Conservation (phyloP, 1,284 basidiomycete genomes). For the Sanghuangporus baumii region DNA sequence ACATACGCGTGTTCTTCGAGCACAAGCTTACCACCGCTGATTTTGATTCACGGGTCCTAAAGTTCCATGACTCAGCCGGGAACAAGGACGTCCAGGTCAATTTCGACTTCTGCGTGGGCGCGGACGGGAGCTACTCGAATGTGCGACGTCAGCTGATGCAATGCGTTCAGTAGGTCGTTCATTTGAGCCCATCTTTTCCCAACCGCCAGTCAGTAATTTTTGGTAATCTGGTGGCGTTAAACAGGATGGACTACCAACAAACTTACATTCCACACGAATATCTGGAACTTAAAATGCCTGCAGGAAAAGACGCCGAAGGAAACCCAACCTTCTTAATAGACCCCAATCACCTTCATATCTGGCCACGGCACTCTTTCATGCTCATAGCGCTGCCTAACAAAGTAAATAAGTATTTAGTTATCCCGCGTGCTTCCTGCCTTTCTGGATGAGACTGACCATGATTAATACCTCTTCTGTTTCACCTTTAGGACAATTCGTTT, state of each 20-base stretch:
- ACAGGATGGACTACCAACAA: constrained; percentile 90
- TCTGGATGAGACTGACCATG: not conserved
- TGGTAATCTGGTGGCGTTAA: constrained; percentile 6
- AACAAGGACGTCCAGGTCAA: constrained; percentile 39
- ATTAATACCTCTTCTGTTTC: constrained; percentile 11
- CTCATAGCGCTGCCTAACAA: constrained; percentile 96
- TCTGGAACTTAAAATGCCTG: constrained; percentile 92
- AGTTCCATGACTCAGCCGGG: constrained; percentile 40
- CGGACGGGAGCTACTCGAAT: constrained; percentile 86
- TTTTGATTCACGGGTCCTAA: constrained; percentile 63
- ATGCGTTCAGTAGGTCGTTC: constrained; percentile 65
- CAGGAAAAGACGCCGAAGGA: constrained; percentile 59
- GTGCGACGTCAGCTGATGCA: constrained; percentile 88
- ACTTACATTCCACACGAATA: constrained; percentile 95
- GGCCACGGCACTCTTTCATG: constrained; percentile 99
- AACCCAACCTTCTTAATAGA: constrained; percentile 76
- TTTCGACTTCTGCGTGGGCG: constrained; percentile 85
- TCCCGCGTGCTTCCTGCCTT: not conserved
- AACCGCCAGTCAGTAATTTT: not conserved
- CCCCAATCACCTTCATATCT: constrained; percentile 96
- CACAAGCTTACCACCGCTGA: constrained; percentile 72
- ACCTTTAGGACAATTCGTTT: constrained; percentile 70
- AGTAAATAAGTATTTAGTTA: constrained; percentile 41
- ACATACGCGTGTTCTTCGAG: constrained; percentile 71
- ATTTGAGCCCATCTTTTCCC: constrained; percentile 14